These are phyloP conservation scores for Cutaneotrichosporon dermatis DNA, from an alignment of 1,284 basidiomycete genomes.

Conservation along the genomic window DNA sequence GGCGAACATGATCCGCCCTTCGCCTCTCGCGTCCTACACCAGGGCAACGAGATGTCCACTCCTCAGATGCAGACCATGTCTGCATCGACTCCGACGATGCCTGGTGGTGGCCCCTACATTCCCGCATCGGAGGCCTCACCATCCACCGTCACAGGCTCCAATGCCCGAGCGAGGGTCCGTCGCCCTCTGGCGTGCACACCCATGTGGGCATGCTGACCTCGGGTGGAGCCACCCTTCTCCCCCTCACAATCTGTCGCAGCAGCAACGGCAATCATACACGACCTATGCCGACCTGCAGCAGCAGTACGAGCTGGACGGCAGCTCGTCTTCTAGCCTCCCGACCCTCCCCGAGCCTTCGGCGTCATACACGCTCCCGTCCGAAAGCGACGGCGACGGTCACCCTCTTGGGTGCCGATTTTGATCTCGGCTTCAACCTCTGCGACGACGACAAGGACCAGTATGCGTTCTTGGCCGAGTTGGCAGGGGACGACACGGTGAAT, in stretches of 20 bases:
- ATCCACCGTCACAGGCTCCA: not conserved
- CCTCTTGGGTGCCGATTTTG: conserved; percentile 1
- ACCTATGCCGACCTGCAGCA: not conserved
- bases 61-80: not conserved
- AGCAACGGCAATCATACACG: not conserved
- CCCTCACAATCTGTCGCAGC: conserved; percentile 11
- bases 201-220: not conserved
- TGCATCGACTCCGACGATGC: not conserved
- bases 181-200: conserved; percentile 6
- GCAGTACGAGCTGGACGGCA: not conserved
- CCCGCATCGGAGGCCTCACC: conserved; percentile 10
- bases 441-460: conserved; percentile 17
- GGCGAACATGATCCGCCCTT: conserved; percentile 7
- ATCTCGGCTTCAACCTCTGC: conserved; percentile 15
- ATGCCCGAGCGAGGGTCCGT: conserved; percentile 13
- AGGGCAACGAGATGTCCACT: conserved; percentile 1
- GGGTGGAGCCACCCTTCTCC: conserved; percentile 7
- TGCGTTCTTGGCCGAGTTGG: conserved; percentile 15
- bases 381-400: not conserved
- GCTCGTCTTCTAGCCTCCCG: conserved; percentile 4
- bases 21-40: conserved; percentile 8
- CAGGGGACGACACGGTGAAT: not conserved
- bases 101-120: conserved; percentile 16
- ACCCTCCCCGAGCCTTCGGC: conserved; percentile 12
- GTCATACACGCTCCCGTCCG: conserved; percentile 2